These are phyloP conservation scores for Tinospora cordifolia DNA, from an alignment of 164 flowering plant genomes.

Conservation along the genomic window DNA sequence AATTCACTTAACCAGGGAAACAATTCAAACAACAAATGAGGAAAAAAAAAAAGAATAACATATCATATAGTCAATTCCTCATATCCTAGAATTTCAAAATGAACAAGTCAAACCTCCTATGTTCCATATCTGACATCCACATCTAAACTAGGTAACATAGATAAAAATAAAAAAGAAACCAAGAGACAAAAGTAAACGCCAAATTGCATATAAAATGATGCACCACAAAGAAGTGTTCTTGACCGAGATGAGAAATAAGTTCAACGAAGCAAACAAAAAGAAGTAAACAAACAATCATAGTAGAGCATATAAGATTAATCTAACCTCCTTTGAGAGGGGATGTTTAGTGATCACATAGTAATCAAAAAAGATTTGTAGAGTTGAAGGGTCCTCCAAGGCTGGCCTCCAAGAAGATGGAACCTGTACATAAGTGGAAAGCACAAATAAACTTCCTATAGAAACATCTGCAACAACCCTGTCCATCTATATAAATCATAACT, in stretches of 20 bases:
- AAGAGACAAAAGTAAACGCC: no score
- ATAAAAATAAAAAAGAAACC: no score
- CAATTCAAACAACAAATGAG: no score
- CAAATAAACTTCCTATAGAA: background rate
- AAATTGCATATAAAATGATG: no score
- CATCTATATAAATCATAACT: background rate
- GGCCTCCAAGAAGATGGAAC: constrained; percentile 85
- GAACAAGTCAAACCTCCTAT: no score
- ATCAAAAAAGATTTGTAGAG: constrained; percentile 90
- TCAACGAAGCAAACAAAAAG: constrained; percentile 4
- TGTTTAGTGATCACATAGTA: constrained; percentile 74
- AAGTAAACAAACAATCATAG: constrained; percentile 1
- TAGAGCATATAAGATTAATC: constrained; percentile 9
- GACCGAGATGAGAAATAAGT: background rate
- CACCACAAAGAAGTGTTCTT: background rate
- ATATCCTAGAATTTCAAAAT: no score
- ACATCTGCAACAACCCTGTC: constrained; percentile 2
- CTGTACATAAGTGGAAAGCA: constrained; percentile 31
- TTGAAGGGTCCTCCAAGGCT: constrained; percentile 78
- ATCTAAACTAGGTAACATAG: no score
- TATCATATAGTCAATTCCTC: no score
- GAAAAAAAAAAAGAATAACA: no score
- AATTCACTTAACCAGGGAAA: no score
- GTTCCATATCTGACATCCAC: no score
- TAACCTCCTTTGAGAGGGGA: constrained; percentile 91